A percentile compares a stretch with the other conserved stretches of the same genome.
phyloP scores from a whole-genome alignment of 75 land plant species.

The Cryptomeria japonica region DNA sequence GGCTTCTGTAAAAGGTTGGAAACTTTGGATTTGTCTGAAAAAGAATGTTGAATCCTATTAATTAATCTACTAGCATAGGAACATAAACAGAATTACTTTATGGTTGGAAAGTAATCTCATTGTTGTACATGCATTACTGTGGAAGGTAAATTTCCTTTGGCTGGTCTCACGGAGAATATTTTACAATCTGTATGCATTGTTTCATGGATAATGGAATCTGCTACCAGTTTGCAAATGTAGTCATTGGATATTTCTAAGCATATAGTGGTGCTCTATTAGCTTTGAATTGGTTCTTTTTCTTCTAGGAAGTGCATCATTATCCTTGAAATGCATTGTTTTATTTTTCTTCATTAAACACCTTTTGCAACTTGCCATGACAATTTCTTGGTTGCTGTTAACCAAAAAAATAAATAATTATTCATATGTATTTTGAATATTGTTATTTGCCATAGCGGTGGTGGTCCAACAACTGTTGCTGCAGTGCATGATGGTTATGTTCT shows the following conservation, averaged over 20 bases:
- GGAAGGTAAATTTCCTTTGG: background rate
- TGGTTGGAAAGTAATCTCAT: background rate
- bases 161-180: background rate
- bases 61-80: background rate
- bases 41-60: background rate
- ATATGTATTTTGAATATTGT: background rate
- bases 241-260: background rate
- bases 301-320: background rate
- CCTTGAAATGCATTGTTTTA: background rate
- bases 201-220: background rate
- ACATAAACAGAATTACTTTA: background rate
- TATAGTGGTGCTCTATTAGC: background rate
- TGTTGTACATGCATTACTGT: background rate
- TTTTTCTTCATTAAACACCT: background rate
- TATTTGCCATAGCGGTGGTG: slow-evolving; percentile 80
- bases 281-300: too few species aligned
- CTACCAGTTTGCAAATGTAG: background rate
- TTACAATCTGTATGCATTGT: background rate
- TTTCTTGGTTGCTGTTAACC: background rate
- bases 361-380: background rate
- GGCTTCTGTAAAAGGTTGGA: background rate
- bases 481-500: slow-evolving; percentile 99
- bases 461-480: slow-evolving; percentile 90
- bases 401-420: background rate
- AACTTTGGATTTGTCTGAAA: background rate